Conservation (phyloP, 768 basidiomycete species). For the Kwoniella shandongensis region DNA sequence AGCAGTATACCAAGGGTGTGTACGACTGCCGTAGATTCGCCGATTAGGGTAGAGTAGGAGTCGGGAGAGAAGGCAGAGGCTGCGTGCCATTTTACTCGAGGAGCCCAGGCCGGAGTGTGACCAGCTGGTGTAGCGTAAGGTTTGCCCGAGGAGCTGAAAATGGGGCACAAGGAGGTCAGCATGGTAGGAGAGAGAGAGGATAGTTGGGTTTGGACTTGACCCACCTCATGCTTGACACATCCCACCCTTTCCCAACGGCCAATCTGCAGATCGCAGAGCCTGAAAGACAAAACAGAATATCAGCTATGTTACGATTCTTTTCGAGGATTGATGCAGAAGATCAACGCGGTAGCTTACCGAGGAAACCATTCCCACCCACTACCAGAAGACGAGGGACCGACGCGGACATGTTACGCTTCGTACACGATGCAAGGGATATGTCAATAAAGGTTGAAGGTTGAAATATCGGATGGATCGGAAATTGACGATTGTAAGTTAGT, state of each 20-base stretch:
- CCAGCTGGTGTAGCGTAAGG: constrained; percentile 87
- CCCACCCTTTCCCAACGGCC: constrained; percentile 78
- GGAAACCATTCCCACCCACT: constrained; percentile 96
- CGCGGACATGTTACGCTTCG: constrained; percentile 13
- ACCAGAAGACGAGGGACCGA: constrained; percentile 67
- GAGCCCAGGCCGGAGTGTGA: constrained; percentile 81
- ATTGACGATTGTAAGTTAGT: too few relatives aligned
- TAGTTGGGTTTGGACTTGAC: too few relatives aligned
- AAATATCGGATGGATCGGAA: too few relatives aligned
- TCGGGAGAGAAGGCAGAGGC: constrained; percentile 78
- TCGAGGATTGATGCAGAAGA: too few relatives aligned
- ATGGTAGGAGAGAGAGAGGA: constrained; percentile 5
- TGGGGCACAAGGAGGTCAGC: not conserved
- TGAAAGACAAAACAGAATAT: constrained; percentile 49
- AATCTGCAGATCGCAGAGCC: constrained; percentile 89
- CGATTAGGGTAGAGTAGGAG: constrained; percentile 69
- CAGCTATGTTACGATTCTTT: too few relatives aligned
- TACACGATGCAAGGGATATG: too few relatives aligned
- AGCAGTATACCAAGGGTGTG: constrained; percentile 91
- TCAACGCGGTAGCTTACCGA: constrained; percentile 62
- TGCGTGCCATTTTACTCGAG: constrained; percentile 74
- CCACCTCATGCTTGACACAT: constrained; percentile 87
- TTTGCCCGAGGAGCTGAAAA: constrained; percentile 72
- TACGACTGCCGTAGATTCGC: constrained; percentile 72
- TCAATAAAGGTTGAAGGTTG: too few relatives aligned